Percentiles rank a stretch among this genome's conserved stretches.
These are phyloP conservation scores for Geosmithia flava DNA, from an alignment of 2,329 filamentous ascomycete species.

Conservation along the genomic window DNA sequence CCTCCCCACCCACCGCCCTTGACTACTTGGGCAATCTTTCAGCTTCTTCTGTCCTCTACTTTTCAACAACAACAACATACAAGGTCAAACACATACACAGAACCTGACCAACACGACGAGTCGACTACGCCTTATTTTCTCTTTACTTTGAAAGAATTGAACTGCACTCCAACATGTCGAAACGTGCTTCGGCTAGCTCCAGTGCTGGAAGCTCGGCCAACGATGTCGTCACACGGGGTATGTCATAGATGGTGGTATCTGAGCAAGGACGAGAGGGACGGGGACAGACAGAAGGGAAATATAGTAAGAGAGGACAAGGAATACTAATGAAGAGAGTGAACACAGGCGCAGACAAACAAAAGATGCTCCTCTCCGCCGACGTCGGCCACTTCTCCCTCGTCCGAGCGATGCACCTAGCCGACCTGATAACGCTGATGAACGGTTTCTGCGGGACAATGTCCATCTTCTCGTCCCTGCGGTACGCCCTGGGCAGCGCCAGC, in stretches of 20 bases:
- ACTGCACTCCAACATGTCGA: neutral
- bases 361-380: slow-evolving; percentile 55
- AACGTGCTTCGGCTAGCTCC: neutral
- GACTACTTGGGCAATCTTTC: too few relatives aligned
- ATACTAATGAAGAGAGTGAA: neutral
- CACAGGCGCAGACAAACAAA: slow-evolving; percentile 69
- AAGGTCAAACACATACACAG: too few relatives aligned
- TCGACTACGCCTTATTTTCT: too few relatives aligned
- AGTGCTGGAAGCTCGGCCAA: neutral
- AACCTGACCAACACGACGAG: too few relatives aligned
- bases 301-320: too few relatives aligned
- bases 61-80: too few relatives aligned
- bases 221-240: neutral
- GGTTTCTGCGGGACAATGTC: slow-evolving; percentile 88
- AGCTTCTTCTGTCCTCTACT: too few relatives aligned
- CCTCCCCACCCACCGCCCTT: too few relatives aligned
- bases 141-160: neutral
- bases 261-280: too few relatives aligned
- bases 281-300: neutral
- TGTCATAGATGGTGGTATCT: too few relatives aligned
- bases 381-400: slow-evolving; percentile 62
- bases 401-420: slow-evolving; percentile 62
- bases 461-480: slow-evolving; percentile 87
- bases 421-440: slow-evolving; percentile 76
- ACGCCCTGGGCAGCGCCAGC: slow-evolving; percentile 64